These are phyloP conservation scores for Penicillium herquei DNA, from an alignment of 495 filamentous ascomycete genomes.

Conservation along the genomic window DNA sequence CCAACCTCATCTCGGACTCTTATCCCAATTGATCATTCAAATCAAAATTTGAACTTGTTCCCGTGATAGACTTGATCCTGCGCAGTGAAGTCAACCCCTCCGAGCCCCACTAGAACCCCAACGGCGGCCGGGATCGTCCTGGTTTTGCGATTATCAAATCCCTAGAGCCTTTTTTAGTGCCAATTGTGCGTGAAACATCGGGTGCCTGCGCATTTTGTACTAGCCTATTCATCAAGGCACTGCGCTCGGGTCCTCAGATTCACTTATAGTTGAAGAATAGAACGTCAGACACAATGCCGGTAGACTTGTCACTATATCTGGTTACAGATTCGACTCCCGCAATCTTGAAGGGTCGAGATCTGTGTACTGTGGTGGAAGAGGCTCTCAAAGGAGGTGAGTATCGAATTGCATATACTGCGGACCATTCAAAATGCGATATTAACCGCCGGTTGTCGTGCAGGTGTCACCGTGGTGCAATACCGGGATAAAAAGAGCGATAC, in stretches of 20 bases:
- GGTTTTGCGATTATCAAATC: constrained; percentile 9
- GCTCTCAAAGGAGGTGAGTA: constrained; percentile 68
- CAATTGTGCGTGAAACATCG: constrained; percentile 8
- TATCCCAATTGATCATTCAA: no score
- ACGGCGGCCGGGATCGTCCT: constrained; percentile 12
- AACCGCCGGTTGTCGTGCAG: constrained; percentile 30
- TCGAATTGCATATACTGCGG: neutral
- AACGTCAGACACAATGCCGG: constrained; percentile 23
- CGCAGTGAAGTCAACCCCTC: constrained; percentile 14
- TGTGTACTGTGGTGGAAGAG: constrained; percentile 71
- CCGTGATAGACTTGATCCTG: constrained; percentile 1
- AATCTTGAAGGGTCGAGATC: constrained; percentile 68
- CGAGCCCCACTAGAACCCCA: constrained; percentile 21
- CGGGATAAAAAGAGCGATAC: constrained; percentile 86
- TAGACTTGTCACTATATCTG: constrained; percentile 73
- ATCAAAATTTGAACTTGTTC: neutral
- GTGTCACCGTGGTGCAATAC: constrained; percentile 85
- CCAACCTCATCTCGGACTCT: no score
- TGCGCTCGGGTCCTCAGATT: neutral
- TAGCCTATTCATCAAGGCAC: neutral
- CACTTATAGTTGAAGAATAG: neutral
- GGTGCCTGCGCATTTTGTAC: neutral
- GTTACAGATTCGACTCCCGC: constrained; percentile 87
- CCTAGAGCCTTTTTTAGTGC: neutral
- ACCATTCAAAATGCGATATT: neutral